phyloP scores from a whole-genome alignment of 1,284 basidiomycete genomes.

The Ceratobasidium sp. region DNA sequence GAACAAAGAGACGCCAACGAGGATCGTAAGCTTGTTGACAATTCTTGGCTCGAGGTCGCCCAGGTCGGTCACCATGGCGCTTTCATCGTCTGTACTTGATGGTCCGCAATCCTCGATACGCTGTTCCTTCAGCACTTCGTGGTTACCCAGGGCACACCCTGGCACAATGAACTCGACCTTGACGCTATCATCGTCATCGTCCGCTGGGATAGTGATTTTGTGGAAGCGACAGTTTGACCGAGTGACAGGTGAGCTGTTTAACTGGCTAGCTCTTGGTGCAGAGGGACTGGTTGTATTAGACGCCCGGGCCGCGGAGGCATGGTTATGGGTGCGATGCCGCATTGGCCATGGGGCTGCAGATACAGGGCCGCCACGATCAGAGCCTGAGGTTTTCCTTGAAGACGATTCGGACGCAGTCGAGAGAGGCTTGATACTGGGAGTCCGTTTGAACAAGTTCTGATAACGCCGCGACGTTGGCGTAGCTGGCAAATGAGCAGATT shows the following conservation, averaged over 20 bases:
- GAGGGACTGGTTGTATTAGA: neutral
- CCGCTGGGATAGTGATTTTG: conserved; percentile 41
- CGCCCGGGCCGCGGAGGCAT: neutral
- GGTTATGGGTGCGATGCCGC: conserved; percentile 6
- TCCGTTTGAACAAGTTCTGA: conserved; percentile 6
- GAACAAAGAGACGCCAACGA: conserved; percentile 42
- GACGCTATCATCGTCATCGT: neutral
- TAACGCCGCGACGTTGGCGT: neutral
- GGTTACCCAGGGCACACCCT: conserved; percentile 39
- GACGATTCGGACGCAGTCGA: neutral
- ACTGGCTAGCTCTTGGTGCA: neutral
- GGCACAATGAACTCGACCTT: conserved; percentile 43
- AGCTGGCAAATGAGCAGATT: neutral
- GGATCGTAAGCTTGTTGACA: conserved; percentile 32
- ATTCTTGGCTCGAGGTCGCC: conserved; percentile 35
- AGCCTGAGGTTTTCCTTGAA: conserved; percentile 11
- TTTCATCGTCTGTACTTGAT: conserved; percentile 43
- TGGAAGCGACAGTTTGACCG: conserved; percentile 46
- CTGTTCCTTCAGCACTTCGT: conserved; percentile 40
- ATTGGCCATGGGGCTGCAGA: conserved; percentile 31
- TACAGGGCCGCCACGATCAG: neutral
- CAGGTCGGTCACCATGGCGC: conserved; percentile 40
- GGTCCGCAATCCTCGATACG: conserved; percentile 43
- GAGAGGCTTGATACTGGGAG: conserved; percentile 1
- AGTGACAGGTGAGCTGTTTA: conserved; percentile 35